A percentile compares a stretch with the other conserved stretches of the same genome.
Conservation (phyloP, 495 filamentous ascomycete species). For the Schizothecium vesticola region DNA sequence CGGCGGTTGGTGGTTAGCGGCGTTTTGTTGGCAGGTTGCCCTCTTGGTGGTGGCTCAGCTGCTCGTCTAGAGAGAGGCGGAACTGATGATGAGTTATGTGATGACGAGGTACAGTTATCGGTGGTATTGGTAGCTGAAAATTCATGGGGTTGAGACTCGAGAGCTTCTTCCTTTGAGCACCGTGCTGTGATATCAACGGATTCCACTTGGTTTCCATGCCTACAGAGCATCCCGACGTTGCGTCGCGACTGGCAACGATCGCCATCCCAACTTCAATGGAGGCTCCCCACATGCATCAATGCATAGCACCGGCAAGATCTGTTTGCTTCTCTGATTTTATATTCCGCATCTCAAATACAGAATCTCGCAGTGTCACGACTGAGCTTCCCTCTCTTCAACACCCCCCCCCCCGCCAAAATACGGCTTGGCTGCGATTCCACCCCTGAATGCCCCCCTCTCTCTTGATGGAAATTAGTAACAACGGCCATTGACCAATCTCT, state of each 20-base stretch:
- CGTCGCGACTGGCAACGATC: neutral
- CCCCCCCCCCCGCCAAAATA: neutral
- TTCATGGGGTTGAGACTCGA: neutral
- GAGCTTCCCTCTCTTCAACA: neutral
- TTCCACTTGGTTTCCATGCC: neutral
- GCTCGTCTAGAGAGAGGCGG: neutral
- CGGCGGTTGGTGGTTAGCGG: neutral
- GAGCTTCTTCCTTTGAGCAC: neutral
- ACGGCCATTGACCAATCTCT: slow-evolving; percentile 21
- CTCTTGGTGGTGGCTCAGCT: neutral
- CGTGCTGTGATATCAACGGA: neutral
- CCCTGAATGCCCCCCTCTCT: slow-evolving; percentile 2
- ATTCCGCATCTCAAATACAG: neutral
- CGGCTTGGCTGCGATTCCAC: neutral
- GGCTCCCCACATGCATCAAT: neutral
- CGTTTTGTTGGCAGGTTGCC: neutral
- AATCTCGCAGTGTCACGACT: neutral
- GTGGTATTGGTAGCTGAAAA: neutral
- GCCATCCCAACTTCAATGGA: neutral
- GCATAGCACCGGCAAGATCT: neutral
- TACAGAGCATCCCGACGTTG: neutral
- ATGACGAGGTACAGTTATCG: neutral
- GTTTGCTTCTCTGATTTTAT: neutral
- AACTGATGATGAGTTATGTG: neutral
- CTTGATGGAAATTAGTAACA: neutral